Conservation (phyloP, 805 yeast species). For the Wickerhamiella musiphila region DNA sequence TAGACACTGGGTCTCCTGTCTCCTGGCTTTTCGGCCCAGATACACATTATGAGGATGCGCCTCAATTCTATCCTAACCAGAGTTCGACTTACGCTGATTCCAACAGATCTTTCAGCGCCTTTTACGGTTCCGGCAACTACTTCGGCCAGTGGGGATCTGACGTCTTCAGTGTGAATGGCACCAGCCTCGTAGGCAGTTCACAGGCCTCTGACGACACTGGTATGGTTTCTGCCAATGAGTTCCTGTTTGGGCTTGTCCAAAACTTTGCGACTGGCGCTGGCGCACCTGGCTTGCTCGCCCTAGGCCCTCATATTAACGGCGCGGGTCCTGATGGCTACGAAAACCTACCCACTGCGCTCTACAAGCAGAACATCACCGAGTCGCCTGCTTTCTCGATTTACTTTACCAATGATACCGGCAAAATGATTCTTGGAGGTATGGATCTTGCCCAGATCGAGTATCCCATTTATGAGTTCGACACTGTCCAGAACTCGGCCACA, state of each 20-base stretch:
- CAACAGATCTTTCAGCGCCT: slow-evolving; percentile 23
- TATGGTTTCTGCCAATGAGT: slow-evolving; percentile 5
- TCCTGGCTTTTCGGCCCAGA: slow-evolving; percentile 29
- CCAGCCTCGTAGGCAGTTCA: slow-evolving; percentile 1
- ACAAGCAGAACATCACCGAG: slow-evolving; percentile 11
- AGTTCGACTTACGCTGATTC: slow-evolving; percentile 21
- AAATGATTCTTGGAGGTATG: slow-evolving; percentile 20
- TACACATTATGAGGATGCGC: slow-evolving; percentile 16
- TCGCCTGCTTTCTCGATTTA: slow-evolving; percentile 14
- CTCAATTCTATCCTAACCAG: slow-evolving; percentile 15
- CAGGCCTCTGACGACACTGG: not conserved
- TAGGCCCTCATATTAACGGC: slow-evolving; percentile 15
- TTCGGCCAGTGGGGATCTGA: slow-evolving; percentile 21
- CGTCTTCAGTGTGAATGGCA: slow-evolving; percentile 11
- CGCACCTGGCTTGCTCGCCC: slow-evolving; percentile 16
- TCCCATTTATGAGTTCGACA: slow-evolving; percentile 17
- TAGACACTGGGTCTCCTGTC: slow-evolving; percentile 36
- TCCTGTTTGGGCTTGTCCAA: slow-evolving; percentile 19
- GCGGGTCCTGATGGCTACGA: slow-evolving; percentile 14
- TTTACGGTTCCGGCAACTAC: slow-evolving; percentile 23
- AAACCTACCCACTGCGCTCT: slow-evolving; percentile 14
- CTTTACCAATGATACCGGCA: slow-evolving; percentile 15
- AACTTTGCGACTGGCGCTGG: slow-evolving; percentile 13
- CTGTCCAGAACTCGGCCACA: not conserved
- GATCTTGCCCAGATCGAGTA: slow-evolving; percentile 14